phyloP scores from a whole-genome alignment of 139 green algal species.

The Pedinophyceae sp. region DNA sequence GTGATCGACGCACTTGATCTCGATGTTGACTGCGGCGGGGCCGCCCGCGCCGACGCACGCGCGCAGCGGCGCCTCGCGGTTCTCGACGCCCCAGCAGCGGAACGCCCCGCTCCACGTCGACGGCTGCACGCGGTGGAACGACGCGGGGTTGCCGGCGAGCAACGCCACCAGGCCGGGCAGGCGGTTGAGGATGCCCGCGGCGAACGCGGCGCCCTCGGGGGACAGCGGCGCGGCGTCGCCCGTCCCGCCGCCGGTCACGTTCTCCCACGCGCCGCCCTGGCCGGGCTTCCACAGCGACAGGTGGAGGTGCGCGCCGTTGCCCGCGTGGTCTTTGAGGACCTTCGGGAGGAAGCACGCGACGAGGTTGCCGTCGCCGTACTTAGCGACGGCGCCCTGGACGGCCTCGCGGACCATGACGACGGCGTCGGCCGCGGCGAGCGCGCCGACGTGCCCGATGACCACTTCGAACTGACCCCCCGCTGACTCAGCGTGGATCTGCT shows the following conservation, averaged over 20 bases:
- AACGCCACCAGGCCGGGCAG: conserved; percentile 36
- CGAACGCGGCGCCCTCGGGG: conserved; percentile 15
- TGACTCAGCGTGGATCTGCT: conserved; percentile 38
- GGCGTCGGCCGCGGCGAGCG: no score
- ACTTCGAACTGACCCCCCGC: conserved; percentile 46
- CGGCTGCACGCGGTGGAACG: conserved; percentile 23
- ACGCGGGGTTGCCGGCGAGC: conserved; percentile 24
- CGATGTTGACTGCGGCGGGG: conserved; percentile 11
- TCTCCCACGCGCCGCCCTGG: no score
- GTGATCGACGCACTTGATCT: conserved; percentile 37
- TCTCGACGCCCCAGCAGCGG: conserved; percentile 30
- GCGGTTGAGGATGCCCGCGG: conserved; percentile 33
- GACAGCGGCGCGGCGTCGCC: conserved; percentile 3
- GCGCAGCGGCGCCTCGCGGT: conserved; percentile 32
- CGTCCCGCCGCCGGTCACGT: no score
- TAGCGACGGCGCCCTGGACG: no score
- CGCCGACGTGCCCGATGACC: conserved; percentile 6
- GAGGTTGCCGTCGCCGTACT: no score
- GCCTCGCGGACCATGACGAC: conserved; percentile 16
- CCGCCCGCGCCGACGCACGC: conserved; percentile 2
- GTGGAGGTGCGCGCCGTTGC: conserved; percentile 37
- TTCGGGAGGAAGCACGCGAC: conserved; percentile 38
- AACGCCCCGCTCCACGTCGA: conserved; percentile 31
- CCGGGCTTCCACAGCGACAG: conserved; percentile 31
- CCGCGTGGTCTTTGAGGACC: conserved; percentile 11